Percentiles rank a stretch among this genome's conserved stretches.
Evolutionary conservation across 23 red algal species (phyloP).

Genomic region (Pyropia yezoensis): DNA sequence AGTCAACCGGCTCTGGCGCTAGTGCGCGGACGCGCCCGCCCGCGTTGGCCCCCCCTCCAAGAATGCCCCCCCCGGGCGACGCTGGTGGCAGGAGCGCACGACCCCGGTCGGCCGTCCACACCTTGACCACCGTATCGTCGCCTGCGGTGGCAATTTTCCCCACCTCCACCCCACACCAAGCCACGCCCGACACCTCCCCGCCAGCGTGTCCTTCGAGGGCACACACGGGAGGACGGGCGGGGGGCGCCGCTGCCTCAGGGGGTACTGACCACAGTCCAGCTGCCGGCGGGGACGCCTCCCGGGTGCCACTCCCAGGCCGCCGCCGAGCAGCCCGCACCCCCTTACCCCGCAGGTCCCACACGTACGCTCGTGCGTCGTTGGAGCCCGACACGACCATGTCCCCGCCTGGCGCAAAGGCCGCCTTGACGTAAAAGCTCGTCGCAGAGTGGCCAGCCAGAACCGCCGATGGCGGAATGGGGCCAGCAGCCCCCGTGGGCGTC

Average conservation of each 20-base stretch:
- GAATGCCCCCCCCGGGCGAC: neutral
- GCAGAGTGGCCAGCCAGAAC: slow-evolving; percentile 43
- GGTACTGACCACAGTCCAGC: no score
- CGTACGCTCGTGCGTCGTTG: slow-evolving; percentile 46
- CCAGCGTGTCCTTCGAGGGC: slow-evolving; percentile 46
- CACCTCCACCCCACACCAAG: slow-evolving; percentile 34
- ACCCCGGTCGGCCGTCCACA: slow-evolving; percentile 37
- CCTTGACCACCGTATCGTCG: slow-evolving; percentile 47
- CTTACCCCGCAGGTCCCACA: slow-evolving; percentile 30
- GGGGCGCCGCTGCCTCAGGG: no score
- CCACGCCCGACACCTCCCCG: slow-evolving; percentile 58
- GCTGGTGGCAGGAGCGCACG: neutral
- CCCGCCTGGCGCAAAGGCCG: slow-evolving; percentile 48
- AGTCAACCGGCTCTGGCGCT: no score
- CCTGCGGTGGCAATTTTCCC: slow-evolving; percentile 38
- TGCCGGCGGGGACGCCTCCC: no score
- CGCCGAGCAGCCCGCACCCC: neutral
- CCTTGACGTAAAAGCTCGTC: slow-evolving; percentile 66
- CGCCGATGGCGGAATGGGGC: neutral
- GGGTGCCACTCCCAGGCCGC: neutral
- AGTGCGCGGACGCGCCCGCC: no score
- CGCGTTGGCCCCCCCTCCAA: no score
- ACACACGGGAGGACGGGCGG: slow-evolving; percentile 6
- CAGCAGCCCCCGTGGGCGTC: neutral
- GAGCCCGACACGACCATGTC: slow-evolving; percentile 43